These are phyloP conservation scores for Leishmania major DNA, from an alignment of 208 protist species.

Conservation along the genomic window DNA sequence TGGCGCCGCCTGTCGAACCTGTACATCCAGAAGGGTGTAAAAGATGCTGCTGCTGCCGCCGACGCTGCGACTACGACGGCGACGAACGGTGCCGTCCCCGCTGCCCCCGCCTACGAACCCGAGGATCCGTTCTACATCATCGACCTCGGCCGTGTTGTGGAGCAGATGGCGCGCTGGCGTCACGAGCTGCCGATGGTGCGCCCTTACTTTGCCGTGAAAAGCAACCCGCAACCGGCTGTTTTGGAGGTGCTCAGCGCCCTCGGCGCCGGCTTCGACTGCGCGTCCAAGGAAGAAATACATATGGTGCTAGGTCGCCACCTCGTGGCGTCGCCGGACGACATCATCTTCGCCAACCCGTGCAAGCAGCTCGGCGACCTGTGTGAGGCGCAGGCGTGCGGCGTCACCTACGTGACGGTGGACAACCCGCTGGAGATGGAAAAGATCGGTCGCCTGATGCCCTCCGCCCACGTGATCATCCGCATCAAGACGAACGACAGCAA, in stretches of 20 bases:
- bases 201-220: constrained; percentile 88
- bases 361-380: constrained; percentile 74
- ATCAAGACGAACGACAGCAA: constrained; percentile 76
- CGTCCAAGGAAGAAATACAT: constrained; percentile 64
- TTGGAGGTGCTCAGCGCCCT: constrained; percentile 63
- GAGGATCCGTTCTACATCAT: constrained; percentile 84
- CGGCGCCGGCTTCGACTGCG: constrained; percentile 87
- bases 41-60: neutral
- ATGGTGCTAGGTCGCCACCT: constrained; percentile 47
- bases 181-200: constrained; percentile 69
- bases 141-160: constrained; percentile 69
- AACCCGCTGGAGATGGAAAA: constrained; percentile 80
- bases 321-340: constrained; percentile 42
- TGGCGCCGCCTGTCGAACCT: constrained; percentile 43
- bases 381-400: constrained; percentile 46
- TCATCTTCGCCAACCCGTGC: constrained; percentile 91
- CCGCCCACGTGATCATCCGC: constrained; percentile 56
- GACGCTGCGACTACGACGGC: constrained; percentile 1
- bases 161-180: constrained; percentile 71
- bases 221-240: constrained; percentile 62
- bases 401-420: constrained; percentile 85
- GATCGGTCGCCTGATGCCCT: constrained; percentile 54
- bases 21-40: constrained; percentile 39
- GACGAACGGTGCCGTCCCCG: neutral
- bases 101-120: constrained; percentile 20